These are phyloP conservation scores for Elaeagnus macrophylla DNA, from an alignment of 306 rosid species.

Conservation along the genomic window DNA sequence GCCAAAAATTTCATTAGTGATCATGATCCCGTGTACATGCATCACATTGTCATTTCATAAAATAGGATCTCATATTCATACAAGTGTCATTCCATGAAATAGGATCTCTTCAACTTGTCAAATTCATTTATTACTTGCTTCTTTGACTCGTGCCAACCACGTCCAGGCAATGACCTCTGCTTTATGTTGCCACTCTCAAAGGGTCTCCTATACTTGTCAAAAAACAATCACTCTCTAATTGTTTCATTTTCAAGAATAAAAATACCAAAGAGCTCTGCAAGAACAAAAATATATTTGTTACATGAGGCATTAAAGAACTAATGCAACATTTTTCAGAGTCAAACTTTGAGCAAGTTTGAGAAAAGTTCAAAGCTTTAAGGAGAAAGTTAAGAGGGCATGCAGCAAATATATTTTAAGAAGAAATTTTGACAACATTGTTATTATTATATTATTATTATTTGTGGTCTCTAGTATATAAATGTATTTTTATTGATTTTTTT, in stretches of 20 bases:
- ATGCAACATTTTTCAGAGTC: too few species aligned
- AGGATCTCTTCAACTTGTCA: slow-evolving; percentile 91
- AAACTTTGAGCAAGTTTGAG: too few species aligned
- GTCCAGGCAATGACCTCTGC: slow-evolving; percentile 97
- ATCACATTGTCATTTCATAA: slow-evolving; percentile 88
- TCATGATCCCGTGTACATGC: slow-evolving; percentile 85
- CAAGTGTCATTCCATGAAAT: slow-evolving; percentile 99
- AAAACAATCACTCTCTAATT: slow-evolving; percentile 96
- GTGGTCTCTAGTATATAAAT: too few species aligned
- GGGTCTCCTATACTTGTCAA: slow-evolving; percentile 93
- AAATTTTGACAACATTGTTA: too few species aligned
- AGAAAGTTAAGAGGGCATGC: too few species aligned
- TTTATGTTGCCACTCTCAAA: slow-evolving; percentile 98
- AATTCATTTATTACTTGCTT: slow-evolving; percentile 94
- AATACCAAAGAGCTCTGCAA: slow-evolving; percentile 84
- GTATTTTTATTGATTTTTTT: too few species aligned
- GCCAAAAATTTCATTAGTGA: too few species aligned
- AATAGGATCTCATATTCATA: slow-evolving; percentile 94
- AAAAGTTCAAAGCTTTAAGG: too few species aligned
- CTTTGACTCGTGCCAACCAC: slow-evolving; percentile 99
- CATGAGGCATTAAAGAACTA: background rate
- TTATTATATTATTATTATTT: too few species aligned
- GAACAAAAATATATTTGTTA: slow-evolving; percentile 12
- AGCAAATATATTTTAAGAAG: too few species aligned
- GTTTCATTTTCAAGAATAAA: slow-evolving; percentile 79